Conservation (phyloP, 225 moss, liverwort and hornwort species). For the Pseudisothecium myosuroides region DNA sequence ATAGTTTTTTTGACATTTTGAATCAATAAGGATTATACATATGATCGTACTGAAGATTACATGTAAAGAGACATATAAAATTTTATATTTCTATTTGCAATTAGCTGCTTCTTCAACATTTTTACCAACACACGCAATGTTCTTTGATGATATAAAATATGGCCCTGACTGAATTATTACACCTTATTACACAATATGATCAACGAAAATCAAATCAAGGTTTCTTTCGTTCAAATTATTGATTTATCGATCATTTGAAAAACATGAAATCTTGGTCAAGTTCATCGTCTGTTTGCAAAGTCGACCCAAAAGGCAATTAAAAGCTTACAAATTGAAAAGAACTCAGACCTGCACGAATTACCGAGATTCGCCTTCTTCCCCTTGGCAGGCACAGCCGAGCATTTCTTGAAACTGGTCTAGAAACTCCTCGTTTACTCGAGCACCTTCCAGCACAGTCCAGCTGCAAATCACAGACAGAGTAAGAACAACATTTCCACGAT, state of each 20-base stretch:
- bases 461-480: not conserved
- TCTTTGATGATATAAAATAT: not conserved
- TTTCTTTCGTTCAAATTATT: not conserved
- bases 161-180: not conserved
- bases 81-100: no score
- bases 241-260: no score
- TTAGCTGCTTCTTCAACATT: not conserved
- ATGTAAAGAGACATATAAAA: not conserved
- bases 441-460: not conserved
- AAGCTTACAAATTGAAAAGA: not conserved
- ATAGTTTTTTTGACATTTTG: not conserved
- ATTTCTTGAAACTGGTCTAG: not conserved
- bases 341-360: constrained; percentile 17
- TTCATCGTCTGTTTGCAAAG: not conserved
- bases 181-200: not conserved
- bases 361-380: not conserved
- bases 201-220: not conserved
- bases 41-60: not conserved
- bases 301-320: not conserved
- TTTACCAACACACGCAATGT: not conserved
- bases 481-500: not conserved
- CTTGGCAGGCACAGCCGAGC: not conserved
- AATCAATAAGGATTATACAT: not conserved
- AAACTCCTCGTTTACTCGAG: not conserved
- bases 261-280: not conserved